phyloP scores from a whole-genome alignment of 441 rosid genomes.

The Gossypium davidsonii region DNA sequence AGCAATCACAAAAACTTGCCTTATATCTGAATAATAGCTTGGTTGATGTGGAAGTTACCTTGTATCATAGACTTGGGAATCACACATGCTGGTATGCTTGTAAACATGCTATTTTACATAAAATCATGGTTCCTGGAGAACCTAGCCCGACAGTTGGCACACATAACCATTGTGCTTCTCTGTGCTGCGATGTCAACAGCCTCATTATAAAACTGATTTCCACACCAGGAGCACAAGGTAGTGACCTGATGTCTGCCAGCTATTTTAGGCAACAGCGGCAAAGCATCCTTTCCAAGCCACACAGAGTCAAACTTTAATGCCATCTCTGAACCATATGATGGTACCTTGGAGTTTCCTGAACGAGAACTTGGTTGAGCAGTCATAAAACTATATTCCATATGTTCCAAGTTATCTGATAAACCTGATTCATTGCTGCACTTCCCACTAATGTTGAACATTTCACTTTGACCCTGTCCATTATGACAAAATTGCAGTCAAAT shows the following conservation, averaged over 20 bases:
- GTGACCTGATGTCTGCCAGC: conserved; percentile 26
- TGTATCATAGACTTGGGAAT: conserved; percentile 9
- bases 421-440: conserved; percentile 23
- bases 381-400: conserved; percentile 39
- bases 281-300: conserved; percentile 44
- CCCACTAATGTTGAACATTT: conserved; percentile 22
- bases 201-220: conserved; percentile 34
- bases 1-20: neutral
- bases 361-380: conserved; percentile 25
- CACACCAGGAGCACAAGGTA: conserved; percentile 40
- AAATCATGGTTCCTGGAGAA: conserved; percentile 28
- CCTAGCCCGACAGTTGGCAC: conserved; percentile 43
- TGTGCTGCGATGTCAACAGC: conserved; percentile 26
- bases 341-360: conserved; percentile 24
- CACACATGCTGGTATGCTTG: conserved; percentile 3
- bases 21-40: neutral
- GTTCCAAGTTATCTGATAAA: conserved; percentile 27
- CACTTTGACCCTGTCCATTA: conserved; percentile 35
- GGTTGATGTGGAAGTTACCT: conserved; percentile 24
- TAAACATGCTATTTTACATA: conserved; percentile 15
- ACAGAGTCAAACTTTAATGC: conserved; percentile 28
- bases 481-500: neutral
- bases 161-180: conserved; percentile 27
- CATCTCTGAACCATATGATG: conserved; percentile 27
- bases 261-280: conserved; percentile 39